phyloP scores from a whole-genome alignment of 116 monocot genomes.

The Thalassia testudinum region DNA sequence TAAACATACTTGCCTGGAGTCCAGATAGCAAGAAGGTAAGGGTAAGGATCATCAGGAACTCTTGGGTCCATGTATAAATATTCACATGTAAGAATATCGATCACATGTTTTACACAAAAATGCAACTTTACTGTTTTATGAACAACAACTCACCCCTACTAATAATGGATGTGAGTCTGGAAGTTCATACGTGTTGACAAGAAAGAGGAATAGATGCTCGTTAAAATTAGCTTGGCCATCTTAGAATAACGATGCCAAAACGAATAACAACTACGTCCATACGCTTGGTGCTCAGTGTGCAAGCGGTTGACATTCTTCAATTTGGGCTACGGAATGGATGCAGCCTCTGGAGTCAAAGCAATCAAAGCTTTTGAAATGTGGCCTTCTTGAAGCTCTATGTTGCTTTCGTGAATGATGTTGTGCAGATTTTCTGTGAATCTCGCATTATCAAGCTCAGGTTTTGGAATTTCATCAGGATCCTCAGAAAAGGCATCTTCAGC shows the following conservation, averaged over 20 bases:
- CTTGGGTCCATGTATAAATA: slow-evolving; percentile 43
- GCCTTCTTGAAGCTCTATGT: slow-evolving; percentile 30
- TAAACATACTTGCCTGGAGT: slow-evolving; percentile 51
- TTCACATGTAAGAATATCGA: background rate
- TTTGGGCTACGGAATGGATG: slow-evolving; percentile 77
- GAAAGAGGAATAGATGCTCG: background rate
- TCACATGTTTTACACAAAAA: too few species aligned
- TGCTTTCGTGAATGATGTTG: slow-evolving; percentile 40
- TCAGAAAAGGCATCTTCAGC: slow-evolving; percentile 73
- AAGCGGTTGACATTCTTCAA: slow-evolving; percentile 82
- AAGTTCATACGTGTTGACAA: slow-evolving; percentile 65
- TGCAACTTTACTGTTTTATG: background rate
- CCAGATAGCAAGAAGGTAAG: slow-evolving; percentile 96
- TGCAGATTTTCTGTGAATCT: slow-evolving; percentile 60
- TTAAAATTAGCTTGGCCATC: background rate
- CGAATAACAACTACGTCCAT: too few species aligned
- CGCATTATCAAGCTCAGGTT: slow-evolving; percentile 43
- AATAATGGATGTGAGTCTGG: slow-evolving; percentile 79
- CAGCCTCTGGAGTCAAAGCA: slow-evolving; percentile 42
- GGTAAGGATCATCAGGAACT: slow-evolving; percentile 75
- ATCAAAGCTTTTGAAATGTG: slow-evolving; percentile 78
- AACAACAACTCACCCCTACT: slow-evolving; percentile 31
- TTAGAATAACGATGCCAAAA: too few species aligned
- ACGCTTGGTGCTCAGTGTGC: slow-evolving; percentile 93
- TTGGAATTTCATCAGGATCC: slow-evolving; percentile 80